These are phyloP conservation scores for Rhodamnia rubescens DNA, from an alignment of 345 rosid genomes.

Conservation along the genomic window DNA sequence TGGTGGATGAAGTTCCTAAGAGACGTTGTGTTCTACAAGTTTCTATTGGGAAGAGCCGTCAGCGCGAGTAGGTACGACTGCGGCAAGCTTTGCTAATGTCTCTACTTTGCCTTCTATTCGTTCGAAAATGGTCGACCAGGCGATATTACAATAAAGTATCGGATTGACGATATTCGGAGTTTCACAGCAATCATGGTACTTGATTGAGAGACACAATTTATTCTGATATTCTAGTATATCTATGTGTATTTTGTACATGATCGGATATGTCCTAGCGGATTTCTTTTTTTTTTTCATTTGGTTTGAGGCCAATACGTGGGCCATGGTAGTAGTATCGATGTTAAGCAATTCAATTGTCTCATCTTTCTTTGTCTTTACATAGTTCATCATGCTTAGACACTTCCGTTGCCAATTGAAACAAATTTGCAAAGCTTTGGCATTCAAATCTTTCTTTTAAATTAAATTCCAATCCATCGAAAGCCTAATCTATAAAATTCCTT, in stretches of 20 bases:
- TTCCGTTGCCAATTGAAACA: no score
- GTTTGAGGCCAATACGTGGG: neutral
- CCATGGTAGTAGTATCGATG: neutral
- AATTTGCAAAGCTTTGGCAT: no score
- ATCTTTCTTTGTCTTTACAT: neutral
- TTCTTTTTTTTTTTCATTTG: neutral
- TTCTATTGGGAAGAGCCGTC: neutral
- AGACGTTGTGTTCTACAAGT: constrained; percentile 7
- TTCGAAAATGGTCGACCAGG: neutral
- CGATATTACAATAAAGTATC: neutral
- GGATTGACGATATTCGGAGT: neutral
- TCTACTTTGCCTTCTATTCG: neutral
- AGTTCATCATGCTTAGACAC: no score
- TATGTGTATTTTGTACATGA: neutral
- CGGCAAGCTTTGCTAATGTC: constrained; percentile 10
- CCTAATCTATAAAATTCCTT: no score
- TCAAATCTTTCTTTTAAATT: no score
- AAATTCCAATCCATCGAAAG: no score
- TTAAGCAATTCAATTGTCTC: neutral
- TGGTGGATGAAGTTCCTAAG: constrained; percentile 25
- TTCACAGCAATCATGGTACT: neutral
- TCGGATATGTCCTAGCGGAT: neutral
- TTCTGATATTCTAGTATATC: neutral
- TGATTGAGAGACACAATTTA: neutral
- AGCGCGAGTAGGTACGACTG: constrained; percentile 13